Evolutionary conservation across 1,284 basidiomycete species (phyloP), one percentile per base, ranked within the genome.

Genomic region (Ustilago sp.): DNA sequence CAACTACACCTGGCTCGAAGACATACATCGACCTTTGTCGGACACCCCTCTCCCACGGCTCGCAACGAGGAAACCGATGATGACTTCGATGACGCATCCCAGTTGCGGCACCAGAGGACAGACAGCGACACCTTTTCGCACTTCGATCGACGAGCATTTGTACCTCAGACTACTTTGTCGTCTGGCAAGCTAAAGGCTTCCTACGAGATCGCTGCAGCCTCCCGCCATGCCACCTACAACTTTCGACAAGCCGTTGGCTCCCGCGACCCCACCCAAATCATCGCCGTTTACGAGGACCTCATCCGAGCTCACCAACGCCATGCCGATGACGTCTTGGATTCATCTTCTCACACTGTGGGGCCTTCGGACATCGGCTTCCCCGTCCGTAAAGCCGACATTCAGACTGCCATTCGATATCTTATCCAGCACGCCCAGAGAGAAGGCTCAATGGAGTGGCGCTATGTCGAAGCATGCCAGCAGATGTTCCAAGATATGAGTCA

Each of bases 401-500:
- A 73, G 53, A 57, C 57, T 0, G 75, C 75, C 11, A 63, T 77
- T 9, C 57, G 54, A 2, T n/a, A 41, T 34, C 32, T 73, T 17
- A 15, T 73, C 12, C 43, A 64, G 5, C 57, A 61, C 39, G 68
- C 48, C 1, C 64, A 62, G 35, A 32, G 15, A 4, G 19, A 59
- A 52, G 57, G 61, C 1, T 28, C 19, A n/a, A 63, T 68, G 58
- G 23, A 43, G 1, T 4, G 17, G 9, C 31, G 34, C 19, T n/a
- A 57, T 11, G 32, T 58, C 36, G 34, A 62, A 36, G 52, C 61
- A 35, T 67, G 68, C 28, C 73, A 61, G 8, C 57, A 51, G 31
- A 74, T 78, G 71, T 70, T 71, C 39, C 34, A 63, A 5, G 71
- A 74, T 59, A 62, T 78, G 54, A 23, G 6, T 19, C 39, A 51